phyloP scores from a whole-genome alignment of 1,284 basidiomycete species.

The Cryptococcus jaspeensis region DNA sequence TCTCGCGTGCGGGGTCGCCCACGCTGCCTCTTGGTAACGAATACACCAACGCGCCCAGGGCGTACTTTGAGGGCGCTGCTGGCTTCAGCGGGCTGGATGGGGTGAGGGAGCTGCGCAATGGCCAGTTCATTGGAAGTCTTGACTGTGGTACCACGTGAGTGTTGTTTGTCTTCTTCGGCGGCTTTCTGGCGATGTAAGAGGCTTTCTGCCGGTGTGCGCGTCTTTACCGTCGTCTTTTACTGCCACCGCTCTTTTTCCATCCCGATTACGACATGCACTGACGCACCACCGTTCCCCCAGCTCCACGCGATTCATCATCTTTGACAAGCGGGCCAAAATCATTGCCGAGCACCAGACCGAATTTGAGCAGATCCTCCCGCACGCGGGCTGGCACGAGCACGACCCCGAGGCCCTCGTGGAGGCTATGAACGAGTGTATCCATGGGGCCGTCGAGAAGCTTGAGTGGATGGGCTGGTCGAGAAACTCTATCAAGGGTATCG shows the following conservation, averaged over 20 bases:
- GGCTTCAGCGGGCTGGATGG: conserved; percentile 30
- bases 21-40: conserved; percentile 45
- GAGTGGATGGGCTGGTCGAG: conserved; percentile 69
- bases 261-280: background rate
- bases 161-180: background rate
- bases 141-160: conserved; percentile 91
- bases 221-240: background rate
- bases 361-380: conserved; percentile 86
- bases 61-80: conserved; percentile 16
- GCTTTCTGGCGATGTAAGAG: too few species aligned
- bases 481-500: conserved; percentile 86
- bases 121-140: conserved; percentile 79
- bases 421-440: conserved; percentile 75
- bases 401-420: conserved; percentile 80
- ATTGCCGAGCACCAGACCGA: conserved; percentile 83
- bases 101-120: conserved; percentile 29
- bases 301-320: conserved; percentile 91
- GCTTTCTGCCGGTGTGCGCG: too few species aligned
- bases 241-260: background rate
- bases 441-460: conserved; percentile 68
- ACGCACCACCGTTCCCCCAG: conserved; percentile 52
- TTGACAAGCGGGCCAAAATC: conserved; percentile 84
- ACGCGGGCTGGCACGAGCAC: conserved; percentile 96
- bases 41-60: conserved; percentile 24
- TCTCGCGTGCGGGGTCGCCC: conserved; percentile 49